A percentile compares a stretch with the other conserved stretches of the same genome.
These are phyloP conservation scores for Trypanosoma vivax DNA, from an alignment of 208 protist genomes.

Conservation along the genomic window DNA sequence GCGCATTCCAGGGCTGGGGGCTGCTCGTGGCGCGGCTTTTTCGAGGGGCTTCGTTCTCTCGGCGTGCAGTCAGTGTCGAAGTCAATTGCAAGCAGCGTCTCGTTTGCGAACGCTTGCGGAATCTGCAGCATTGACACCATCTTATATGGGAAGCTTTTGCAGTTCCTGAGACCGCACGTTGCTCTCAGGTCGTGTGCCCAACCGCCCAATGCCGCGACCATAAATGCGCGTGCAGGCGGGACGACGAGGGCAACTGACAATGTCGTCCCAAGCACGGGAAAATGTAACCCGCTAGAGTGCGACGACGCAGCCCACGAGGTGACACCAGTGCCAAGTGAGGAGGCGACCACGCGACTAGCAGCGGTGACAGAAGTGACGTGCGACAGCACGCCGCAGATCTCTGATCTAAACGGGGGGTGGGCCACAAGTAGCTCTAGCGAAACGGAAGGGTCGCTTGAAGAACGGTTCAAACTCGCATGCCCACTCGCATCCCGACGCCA, in stretches of 20 bases:
- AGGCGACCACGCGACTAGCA: no score
- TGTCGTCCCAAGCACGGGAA: no score
- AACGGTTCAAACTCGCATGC: slow-evolving; percentile 2
- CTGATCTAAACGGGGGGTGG: neutral
- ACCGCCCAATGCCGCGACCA: neutral
- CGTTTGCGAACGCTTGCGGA: slow-evolving; percentile 32
- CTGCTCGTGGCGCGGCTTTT: slow-evolving; percentile 50
- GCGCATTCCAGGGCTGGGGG: slow-evolving; percentile 11
- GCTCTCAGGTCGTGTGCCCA: neutral
- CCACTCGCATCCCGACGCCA: slow-evolving; percentile 5
- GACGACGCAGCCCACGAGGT: no score
- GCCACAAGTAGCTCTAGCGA: neutral
- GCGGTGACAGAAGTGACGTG: no score
- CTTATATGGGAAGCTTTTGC: slow-evolving; percentile 28
- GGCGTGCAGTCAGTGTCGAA: slow-evolving; percentile 27
- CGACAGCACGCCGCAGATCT: neutral
- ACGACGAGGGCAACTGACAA: neutral
- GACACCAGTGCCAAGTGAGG: no score
- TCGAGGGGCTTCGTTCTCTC: slow-evolving; percentile 30
- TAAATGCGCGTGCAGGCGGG: neutral
- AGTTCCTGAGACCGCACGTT: slow-evolving; percentile 32
- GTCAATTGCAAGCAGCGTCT: slow-evolving; percentile 20
- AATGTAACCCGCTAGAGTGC: no score
- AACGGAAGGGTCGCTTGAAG: neutral
- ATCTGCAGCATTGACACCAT: slow-evolving; percentile 27